Conservation (phyloP, 2,329 filamentous ascomycete genomes). For the Pseudocercospora fuligena region DNA sequence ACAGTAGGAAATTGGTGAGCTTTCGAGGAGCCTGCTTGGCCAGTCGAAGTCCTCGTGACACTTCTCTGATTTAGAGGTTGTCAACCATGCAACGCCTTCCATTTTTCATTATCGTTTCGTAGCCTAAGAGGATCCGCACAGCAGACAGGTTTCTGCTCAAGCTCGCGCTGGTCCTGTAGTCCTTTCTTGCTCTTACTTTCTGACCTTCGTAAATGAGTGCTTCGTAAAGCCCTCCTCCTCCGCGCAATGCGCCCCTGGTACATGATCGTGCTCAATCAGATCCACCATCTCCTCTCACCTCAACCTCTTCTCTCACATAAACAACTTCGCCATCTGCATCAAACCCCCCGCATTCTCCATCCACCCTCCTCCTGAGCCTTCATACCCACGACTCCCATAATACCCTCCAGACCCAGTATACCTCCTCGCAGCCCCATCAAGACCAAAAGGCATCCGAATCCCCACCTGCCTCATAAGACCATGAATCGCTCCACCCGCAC, state of each 20-base stretch:
- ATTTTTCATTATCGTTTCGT: neutral
- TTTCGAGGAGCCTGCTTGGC: neutral
- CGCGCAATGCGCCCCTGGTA: too few relatives aligned
- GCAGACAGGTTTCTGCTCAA: slow-evolving; percentile 19
- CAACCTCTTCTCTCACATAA: slow-evolving; percentile 52
- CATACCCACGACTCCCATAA: slow-evolving; percentile 54
- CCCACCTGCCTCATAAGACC: slow-evolving; percentile 80
- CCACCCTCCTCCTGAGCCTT: slow-evolving; percentile 41
- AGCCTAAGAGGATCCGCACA: slow-evolving; percentile 23
- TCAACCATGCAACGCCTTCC: neutral
- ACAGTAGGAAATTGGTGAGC: neutral
- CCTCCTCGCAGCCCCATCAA: slow-evolving; percentile 31
- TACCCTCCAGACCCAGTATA: slow-evolving; percentile 43
- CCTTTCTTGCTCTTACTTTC: slow-evolving; percentile 8
- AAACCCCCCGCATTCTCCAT: slow-evolving; percentile 54
- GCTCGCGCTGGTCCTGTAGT: slow-evolving; percentile 21
- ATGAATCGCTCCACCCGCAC: slow-evolving; percentile 74
- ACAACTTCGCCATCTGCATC: slow-evolving; percentile 57
- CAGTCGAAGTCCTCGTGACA: neutral
- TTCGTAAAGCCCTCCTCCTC: too few relatives aligned
- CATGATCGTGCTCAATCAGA: too few relatives aligned
- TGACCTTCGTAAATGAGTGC: neutral
- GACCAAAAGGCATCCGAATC: slow-evolving; percentile 70
- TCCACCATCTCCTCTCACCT: too few relatives aligned
- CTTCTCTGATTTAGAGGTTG: neutral